Conservation (phyloP, 345 rosid genomes). For the Bruguiera sexangula region DNA sequence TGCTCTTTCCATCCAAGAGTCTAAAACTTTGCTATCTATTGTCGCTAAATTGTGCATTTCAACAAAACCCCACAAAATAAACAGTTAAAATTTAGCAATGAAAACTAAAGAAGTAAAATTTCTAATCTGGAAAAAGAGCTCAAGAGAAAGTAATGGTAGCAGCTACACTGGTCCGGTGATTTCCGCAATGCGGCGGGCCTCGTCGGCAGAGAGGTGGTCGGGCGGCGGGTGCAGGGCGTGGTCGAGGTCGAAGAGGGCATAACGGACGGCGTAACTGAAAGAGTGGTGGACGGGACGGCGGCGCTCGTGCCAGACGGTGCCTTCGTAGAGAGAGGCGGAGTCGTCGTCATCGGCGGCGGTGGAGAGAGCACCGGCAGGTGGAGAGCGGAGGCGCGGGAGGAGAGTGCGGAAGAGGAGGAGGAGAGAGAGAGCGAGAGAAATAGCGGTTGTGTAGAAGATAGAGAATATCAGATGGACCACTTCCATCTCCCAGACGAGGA, state of each 20-base stretch:
- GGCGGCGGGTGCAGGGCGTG: constrained; percentile 32
- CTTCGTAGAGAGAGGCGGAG: constrained; percentile 52
- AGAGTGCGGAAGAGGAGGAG: constrained; percentile 41
- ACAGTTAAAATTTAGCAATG: background rate
- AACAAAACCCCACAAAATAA: background rate
- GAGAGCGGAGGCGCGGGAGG: constrained; percentile 21
- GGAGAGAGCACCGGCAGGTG: constrained; percentile 11
- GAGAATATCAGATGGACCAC: constrained; percentile 43
- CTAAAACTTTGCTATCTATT: no score
- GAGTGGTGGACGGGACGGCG: constrained; percentile 75
- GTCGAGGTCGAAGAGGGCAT: constrained; percentile 75
- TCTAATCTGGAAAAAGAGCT: background rate
- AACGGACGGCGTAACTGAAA: constrained; percentile 66
- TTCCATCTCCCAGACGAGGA: constrained; percentile 32
- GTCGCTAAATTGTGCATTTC: background rate
- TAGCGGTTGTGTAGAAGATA: constrained; percentile 27
- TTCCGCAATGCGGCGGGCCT: constrained; percentile 54
- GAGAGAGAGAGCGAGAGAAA: constrained; percentile 39
- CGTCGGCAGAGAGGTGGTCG: constrained; percentile 65
- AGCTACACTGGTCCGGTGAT: constrained; percentile 70
- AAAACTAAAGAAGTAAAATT: background rate
- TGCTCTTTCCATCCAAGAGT: no score
- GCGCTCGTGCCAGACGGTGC: constrained; percentile 84
- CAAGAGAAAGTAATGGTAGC: background rate
- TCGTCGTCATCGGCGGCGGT: background rate